A percentile compares a stretch with the other conserved stretches of the same genome.
Conservation (phyloP, 2,329 filamentous ascomycete species). For the Diaporthe ampelina region DNA sequence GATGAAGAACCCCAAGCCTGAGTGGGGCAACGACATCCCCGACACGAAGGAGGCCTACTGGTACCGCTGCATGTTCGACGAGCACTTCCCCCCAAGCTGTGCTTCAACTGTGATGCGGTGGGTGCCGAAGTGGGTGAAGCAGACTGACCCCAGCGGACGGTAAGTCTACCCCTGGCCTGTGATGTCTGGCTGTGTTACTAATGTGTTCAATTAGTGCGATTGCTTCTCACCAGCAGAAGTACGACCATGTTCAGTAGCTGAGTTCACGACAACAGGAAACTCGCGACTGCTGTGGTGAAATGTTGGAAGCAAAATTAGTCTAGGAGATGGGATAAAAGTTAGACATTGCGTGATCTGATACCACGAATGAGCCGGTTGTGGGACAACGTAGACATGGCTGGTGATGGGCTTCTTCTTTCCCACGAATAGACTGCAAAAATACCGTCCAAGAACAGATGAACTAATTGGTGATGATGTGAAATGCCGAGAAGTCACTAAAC, state of each 20-base stretch:
- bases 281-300: background rate
- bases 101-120: slow-evolving; percentile 95
- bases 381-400: background rate
- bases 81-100: slow-evolving; percentile 94
- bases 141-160: slow-evolving; percentile 95
- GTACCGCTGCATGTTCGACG: slow-evolving; percentile 99
- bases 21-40: slow-evolving; percentile 94
- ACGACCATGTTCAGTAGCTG: slow-evolving; percentile 62
- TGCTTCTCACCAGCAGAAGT: slow-evolving; percentile 81
- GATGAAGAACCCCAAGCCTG: slow-evolving; percentile 97
- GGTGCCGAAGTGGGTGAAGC: slow-evolving; percentile 97
- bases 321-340: background rate
- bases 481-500: background rate
- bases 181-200: slow-evolving; percentile 22
- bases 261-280: background rate
- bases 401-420: background rate
- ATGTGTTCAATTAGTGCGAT: slow-evolving; percentile 73
- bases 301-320: background rate
- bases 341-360: slow-evolving; percentile 11
- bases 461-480: background rate
- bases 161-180: slow-evolving; percentile 55
- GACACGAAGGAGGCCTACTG: slow-evolving; percentile 99
- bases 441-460: background rate
- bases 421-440: slow-evolving; percentile 1
- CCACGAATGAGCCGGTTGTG: background rate